Evolutionary conservation across 176 grass and related monocot genomes (phyloP), one percentile per base, ranked within the genome.

Genomic region (Zea mays): DNA sequence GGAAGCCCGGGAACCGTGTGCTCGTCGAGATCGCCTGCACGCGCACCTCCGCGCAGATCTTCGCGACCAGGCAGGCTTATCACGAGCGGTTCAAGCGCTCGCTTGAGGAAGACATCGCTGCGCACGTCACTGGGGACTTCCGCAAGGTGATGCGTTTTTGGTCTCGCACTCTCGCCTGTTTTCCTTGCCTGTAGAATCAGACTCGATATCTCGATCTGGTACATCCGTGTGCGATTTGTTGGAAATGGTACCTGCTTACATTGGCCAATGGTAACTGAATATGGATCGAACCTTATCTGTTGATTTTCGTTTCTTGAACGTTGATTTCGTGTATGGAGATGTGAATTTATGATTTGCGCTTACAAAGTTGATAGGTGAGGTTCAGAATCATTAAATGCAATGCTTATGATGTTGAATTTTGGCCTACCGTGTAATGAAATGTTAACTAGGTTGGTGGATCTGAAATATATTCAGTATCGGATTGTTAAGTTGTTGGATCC

Each of bases 91-190:
- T 86, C 87, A 98, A 94, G 85, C 86, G 89, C 8, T 92, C 91
- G 59, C 89, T 98, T 62, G 95, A 98, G 85, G 95, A 98, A 81
- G 95, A 98, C 15, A 90, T 98, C 65, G 89, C 89, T 2, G 87
- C 80, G 0, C 95, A 92, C 54, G 85, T 76, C 82, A 86, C 77
- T 2, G 95, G 89, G 3, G 91, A 98, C 68, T 94, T 98, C 91
- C 81, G 91, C 69, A 98, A 94, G 91, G 91, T 93, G 69, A 54
- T 67, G 52, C 12, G 1, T 43, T 70, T 33, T 15, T 15, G 54
- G 2, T 19, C 59, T 47, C 39, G 7, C 10, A 11, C 7, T 19
- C 59, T 47, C 45, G 7, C 10, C 15, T 52, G 6, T 17, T 63
- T 61, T 70, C 10, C 15, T 7, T 70, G 38, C 15, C 16, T 46